These are phyloP conservation scores for Monilinia laxa DNA, from an alignment of 2,329 filamentous ascomycete species.

Conservation along the genomic window DNA sequence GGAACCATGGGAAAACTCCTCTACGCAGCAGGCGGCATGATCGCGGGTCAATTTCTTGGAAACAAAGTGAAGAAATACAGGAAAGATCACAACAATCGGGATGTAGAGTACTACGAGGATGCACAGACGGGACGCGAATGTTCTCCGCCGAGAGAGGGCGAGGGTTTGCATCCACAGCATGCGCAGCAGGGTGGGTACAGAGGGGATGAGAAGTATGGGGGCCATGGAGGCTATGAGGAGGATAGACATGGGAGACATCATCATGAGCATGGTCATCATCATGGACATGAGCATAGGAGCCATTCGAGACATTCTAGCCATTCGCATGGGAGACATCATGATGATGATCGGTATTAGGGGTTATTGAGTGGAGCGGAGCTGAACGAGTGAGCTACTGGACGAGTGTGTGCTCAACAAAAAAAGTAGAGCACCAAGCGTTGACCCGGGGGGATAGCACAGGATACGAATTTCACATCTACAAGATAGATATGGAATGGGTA, in stretches of 20 bases:
- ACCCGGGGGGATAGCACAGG: no score
- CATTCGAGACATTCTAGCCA: neutral
- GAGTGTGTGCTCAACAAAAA: no score
- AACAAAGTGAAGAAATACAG: conserved; percentile 17
- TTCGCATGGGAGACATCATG: conserved; percentile 7
- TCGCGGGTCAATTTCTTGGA: conserved; percentile 7
- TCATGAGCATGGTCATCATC: conserved; percentile 4
- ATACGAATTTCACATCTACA: no score
- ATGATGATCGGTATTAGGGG: conserved; percentile 15
- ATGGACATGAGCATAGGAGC: conserved; percentile 9
- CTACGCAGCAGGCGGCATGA: conserved; percentile 6
- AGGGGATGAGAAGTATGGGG: conserved; percentile 15
- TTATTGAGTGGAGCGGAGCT: neutral
- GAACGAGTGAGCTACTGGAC: no score
- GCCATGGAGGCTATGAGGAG: conserved; percentile 6
- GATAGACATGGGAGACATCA: conserved; percentile 14
- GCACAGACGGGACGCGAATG: conserved; percentile 9
- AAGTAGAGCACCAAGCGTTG: no score
- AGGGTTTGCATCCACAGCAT: neutral
- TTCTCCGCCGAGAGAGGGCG: conserved; percentile 9
- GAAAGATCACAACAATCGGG: conserved; percentile 16
- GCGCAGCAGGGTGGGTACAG: neutral
- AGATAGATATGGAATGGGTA: no score
- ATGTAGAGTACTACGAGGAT: conserved; percentile 19
- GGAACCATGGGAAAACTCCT: conserved; percentile 10